Evolutionary conservation across 495 filamentous ascomycete species (phyloP).

Genomic region (Penicillium ochrochloron): DNA sequence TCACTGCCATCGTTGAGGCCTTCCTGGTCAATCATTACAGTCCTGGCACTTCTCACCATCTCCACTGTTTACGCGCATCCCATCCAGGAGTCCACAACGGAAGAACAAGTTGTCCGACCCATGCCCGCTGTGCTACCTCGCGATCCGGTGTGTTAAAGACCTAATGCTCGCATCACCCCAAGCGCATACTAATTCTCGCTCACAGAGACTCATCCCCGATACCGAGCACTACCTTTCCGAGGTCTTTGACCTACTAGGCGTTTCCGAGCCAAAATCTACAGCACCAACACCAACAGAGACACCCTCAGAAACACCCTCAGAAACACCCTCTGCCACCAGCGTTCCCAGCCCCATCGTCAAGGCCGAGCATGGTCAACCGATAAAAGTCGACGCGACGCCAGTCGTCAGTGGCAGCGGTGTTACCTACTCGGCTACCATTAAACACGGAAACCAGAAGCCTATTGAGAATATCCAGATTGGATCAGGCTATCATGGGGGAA

Average conservation of each 20-base stretch:
- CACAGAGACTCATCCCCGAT: slow-evolving; percentile 41
- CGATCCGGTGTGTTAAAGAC: slow-evolving; percentile 22
- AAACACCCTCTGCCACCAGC: neutral
- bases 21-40: slow-evolving; percentile 6
- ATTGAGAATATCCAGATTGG: slow-evolving; percentile 29
- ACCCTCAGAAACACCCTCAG: neutral
- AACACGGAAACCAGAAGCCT: slow-evolving; percentile 16
- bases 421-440: slow-evolving; percentile 22
- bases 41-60: slow-evolving; percentile 16
- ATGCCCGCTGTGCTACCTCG: slow-evolving; percentile 19
- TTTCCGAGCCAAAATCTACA: slow-evolving; percentile 11
- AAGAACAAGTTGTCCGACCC: slow-evolving; percentile 5
- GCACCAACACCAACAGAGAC: slow-evolving; percentile 5
- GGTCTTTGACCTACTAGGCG: slow-evolving; percentile 30
- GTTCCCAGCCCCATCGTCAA: slow-evolving; percentile 9
- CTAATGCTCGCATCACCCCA: neutral
- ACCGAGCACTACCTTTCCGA: slow-evolving; percentile 29
- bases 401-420: slow-evolving; percentile 3
- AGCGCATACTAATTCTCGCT: neutral
- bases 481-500: slow-evolving; percentile 18
- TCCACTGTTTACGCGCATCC: slow-evolving; percentile 26
- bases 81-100: slow-evolving; percentile 11
- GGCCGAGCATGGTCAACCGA: slow-evolving; percentile 9
- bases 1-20: neutral
- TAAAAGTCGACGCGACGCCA: slow-evolving; percentile 13